phyloP scores from a whole-genome alignment of 2,329 filamentous ascomycete genomes.

The Tolypocladium guangdongense region DNA sequence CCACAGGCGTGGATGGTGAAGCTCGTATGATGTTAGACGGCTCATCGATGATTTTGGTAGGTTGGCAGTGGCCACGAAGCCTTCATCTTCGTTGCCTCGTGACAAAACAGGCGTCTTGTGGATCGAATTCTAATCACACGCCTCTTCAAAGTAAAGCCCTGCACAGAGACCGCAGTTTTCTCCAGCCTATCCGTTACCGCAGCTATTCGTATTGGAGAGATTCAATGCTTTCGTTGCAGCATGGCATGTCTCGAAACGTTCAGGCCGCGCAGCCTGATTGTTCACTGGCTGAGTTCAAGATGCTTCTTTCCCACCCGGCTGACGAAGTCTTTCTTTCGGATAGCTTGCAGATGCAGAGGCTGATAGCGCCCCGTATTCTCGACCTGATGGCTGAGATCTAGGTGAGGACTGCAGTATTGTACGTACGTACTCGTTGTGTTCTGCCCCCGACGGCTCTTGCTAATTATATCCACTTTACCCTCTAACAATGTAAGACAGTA shows the following conservation, averaged over 20 bases:
- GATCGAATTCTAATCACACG: conserved; percentile 17
- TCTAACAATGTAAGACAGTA: too few species aligned
- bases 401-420: neutral
- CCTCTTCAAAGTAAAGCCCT: conserved; percentile 49
- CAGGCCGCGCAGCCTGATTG: conserved; percentile 38
- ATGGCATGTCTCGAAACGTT: conserved; percentile 42
- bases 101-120: conserved; percentile 31
- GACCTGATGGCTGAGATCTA: conserved; percentile 13
- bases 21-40: conserved; percentile 3
- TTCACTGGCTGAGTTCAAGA: conserved; percentile 17
- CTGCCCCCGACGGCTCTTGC: too few species aligned
- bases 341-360: conserved; percentile 8
- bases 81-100: too few species aligned
- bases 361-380: conserved; percentile 8
- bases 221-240: conserved; percentile 46
- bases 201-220: conserved; percentile 59
- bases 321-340: conserved; percentile 17
- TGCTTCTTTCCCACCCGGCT: conserved; percentile 11
- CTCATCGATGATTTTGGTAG: conserved; percentile 35
- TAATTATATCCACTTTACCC: too few species aligned
- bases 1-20: conserved; percentile 33
- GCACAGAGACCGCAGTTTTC: conserved; percentile 51
- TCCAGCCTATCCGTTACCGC: conserved; percentile 32
- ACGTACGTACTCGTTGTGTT: neutral
- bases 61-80: conserved; percentile 18